Evolutionary conservation across 108 stramenopile species (phyloP), one percentile per base, ranked within the genome.

Genomic region (Nitzschia putrida): DNA sequence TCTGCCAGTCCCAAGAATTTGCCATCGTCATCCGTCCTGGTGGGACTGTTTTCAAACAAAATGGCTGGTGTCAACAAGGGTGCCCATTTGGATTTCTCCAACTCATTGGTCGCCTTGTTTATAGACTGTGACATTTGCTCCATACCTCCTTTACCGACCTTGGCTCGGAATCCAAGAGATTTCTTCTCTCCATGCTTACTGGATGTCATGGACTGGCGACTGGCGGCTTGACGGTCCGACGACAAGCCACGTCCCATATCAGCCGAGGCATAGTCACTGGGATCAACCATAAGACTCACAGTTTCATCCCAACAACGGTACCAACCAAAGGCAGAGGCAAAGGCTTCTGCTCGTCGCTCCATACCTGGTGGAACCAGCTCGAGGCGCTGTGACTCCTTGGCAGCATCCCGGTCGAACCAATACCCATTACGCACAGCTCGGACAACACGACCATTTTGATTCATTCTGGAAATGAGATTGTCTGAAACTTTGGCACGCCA

Each of bases 321-420:
- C 89, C 91, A 95, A 37, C 94, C 94, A 86, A 95, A 92, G 42
- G 91, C 91, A 34, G 86, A 76, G 7, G 89, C 91, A 72, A 95
- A 77, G 10, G 91, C 91, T 67, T 95, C 91, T 3, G 88, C 89
- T 39, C 88, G 76, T 45, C 94, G 76, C 22, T 80, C 87, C 80
- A 95, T 78, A 5, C 94, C 94, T 55, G 82, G 78, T 0, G 74
- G 72, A 7, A 39, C 52, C 1, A 80, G 76, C 26, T 84, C 85
- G 45, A 94, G 63, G 10, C 88, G 57, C 53, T 87, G 80, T 7
- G 88, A 85, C 59, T 90, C 93, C 20, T 80, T 82, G 49, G 89
- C 71, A 29, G 84, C 84, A 78, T 94, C 93, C 21, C 93, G 75
- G 57, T 91, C 89, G 65, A 90, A 90, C 89, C 88, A 90, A 73